Percentiles rank a stretch among this genome's conserved stretches.
These are phyloP conservation scores for Baffinella frigidus DNA, from an alignment of 208 protist species.

Conservation along the genomic window DNA sequence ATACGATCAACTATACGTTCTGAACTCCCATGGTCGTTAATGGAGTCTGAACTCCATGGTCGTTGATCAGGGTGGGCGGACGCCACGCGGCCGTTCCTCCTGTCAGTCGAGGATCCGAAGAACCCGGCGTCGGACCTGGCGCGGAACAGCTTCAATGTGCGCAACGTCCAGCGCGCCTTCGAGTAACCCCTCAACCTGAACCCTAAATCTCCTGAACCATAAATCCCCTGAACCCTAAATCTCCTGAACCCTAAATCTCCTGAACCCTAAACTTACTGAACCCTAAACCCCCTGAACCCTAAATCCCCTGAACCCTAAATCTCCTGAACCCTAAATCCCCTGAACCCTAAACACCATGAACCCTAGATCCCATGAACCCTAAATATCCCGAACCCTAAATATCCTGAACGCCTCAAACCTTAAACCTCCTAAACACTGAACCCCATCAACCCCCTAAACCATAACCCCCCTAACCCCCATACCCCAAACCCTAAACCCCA, in stretches of 20 bases:
- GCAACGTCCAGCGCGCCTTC: not conserved
- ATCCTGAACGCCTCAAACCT: no score
- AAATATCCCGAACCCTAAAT: no score
- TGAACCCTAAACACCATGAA: no score
- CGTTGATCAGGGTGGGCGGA: no score
- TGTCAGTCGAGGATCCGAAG: not conserved
- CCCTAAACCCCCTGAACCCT: not conserved
- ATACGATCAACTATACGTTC: no score
- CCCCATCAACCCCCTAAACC: no score
- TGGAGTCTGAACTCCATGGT: no score
- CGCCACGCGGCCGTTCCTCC: not conserved
- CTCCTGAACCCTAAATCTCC: not conserved
- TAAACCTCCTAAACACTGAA: no score
- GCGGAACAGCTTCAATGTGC: not conserved
- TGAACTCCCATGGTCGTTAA: no score
- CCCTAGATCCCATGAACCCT: no score
- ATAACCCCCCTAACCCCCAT: no score
- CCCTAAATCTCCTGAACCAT: not conserved
- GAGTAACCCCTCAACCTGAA: no score
- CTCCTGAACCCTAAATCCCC: not conserved
- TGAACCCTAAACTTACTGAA: not conserved
- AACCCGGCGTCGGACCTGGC: not conserved
- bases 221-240: not conserved
- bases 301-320: not conserved
- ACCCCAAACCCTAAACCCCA: not conserved